A percentile compares a stretch with the other conserved stretches of the same genome.
These are phyloP conservation scores for Neofusicoccum sp. DNA, from an alignment of 2,329 filamentous ascomycete species.

Conservation along the genomic window DNA sequence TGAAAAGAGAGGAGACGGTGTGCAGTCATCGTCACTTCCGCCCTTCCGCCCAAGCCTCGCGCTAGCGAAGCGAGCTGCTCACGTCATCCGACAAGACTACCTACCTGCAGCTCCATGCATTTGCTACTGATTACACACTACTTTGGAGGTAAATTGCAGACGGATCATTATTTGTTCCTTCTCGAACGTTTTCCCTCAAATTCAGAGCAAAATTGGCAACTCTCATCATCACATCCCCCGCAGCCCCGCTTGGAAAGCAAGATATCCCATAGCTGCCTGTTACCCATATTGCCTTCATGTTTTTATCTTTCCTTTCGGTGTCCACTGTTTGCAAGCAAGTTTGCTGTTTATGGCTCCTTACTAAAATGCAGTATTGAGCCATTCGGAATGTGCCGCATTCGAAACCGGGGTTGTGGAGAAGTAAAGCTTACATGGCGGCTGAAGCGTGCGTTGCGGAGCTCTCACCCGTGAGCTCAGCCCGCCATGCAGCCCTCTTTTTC, in stretches of 20 bases:
- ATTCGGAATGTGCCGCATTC: not conserved
- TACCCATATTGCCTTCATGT: too few species aligned
- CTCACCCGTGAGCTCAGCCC: not conserved
- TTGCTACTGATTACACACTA: too few species aligned
- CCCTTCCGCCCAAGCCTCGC: not conserved
- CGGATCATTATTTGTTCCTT: too few species aligned
- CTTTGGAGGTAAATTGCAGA: too few species aligned
- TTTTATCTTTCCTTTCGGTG: too few species aligned
- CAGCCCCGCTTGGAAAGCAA: too few species aligned
- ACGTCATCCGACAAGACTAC: not conserved
- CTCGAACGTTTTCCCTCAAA: too few species aligned
- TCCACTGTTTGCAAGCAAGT: too few species aligned
- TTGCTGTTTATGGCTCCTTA: too few species aligned
- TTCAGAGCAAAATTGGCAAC: too few species aligned
- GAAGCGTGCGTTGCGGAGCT: not conserved
- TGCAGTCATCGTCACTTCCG: not conserved
- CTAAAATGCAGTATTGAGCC: not conserved
- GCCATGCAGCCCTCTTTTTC: constrained; percentile 5
- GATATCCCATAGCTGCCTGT: too few species aligned
- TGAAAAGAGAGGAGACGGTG: not conserved
- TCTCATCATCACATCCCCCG: too few species aligned
- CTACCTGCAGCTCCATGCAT: not conserved
- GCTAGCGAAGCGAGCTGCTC: constrained; percentile 1
- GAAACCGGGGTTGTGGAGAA: not conserved
- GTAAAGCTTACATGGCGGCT: not conserved